phyloP scores from a whole-genome alignment of 495 filamentous ascomycete species.

The Penicillium maclennaniae region DNA sequence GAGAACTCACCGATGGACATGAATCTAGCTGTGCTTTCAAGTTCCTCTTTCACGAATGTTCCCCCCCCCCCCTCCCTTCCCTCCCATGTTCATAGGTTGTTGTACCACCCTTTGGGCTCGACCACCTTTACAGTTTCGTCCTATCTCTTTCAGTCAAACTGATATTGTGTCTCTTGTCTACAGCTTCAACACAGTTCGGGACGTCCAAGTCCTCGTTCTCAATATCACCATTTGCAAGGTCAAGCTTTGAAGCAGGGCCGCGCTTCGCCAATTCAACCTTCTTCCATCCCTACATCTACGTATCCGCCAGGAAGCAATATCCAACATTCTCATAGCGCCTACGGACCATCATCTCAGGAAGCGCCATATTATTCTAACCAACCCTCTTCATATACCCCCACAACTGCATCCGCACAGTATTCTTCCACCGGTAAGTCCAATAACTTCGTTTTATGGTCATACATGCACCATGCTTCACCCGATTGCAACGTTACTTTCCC shows the following conservation, averaged over 20 bases:
- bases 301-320: constrained; percentile 52
- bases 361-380: constrained; percentile 66
- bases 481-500: neutral
- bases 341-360: constrained; percentile 62
- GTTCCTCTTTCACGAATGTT: constrained; percentile 2
- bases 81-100: constrained; percentile 23
- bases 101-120: constrained; percentile 20
- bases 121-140: constrained; percentile 10
- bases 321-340: constrained; percentile 46
- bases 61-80: neutral
- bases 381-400: constrained; percentile 67
- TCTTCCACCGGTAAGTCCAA: constrained; percentile 71
- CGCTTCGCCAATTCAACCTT: constrained; percentile 42
- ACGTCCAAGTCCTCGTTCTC: constrained; percentile 30
- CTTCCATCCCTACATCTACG: constrained; percentile 50
- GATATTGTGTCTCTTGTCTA: constrained; percentile 17
- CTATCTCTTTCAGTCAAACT: constrained; percentile 17
- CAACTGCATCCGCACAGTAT: constrained; percentile 65
- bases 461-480: neutral
- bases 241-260: constrained; percentile 60
- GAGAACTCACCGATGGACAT: constrained; percentile 15
- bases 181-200: constrained; percentile 36
- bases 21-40: constrained; percentile 22
- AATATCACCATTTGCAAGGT: constrained; percentile 54
- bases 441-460: neutral